Evolutionary conservation across 2,329 filamentous ascomycete species (phyloP).

Genomic region (Pseudocercospora fijiensis): DNA sequence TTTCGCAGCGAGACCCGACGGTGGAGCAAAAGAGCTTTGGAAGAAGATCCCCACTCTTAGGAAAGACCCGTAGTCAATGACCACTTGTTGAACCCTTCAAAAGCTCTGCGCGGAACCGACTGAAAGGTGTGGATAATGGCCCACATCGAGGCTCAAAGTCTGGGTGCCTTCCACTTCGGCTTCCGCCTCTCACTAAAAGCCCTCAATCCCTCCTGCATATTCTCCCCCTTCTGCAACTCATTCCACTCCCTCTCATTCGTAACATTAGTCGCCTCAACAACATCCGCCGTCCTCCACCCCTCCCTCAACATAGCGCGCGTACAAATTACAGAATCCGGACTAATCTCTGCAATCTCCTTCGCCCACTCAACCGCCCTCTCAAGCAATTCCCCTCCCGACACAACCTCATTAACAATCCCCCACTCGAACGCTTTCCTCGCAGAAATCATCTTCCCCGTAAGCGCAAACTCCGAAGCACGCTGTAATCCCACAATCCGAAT

Average conservation of each 20-base stretch:
- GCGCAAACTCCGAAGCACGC: conserved; percentile 50
- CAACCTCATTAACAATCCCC: conserved; percentile 38
- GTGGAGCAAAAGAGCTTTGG: no score
- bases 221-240: conserved; percentile 44
- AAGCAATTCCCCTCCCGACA: conserved; percentile 25
- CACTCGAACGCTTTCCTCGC: conserved; percentile 46
- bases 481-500: conserved; percentile 51
- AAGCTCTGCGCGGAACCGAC: no score
- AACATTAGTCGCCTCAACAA: conserved; percentile 39
- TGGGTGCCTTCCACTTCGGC: conserved; percentile 49
- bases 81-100: no score
- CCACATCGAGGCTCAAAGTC: conserved; percentile 38
- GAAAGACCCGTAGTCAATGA: no score
- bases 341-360: conserved; percentile 34
- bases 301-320: conserved; percentile 39
- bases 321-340: conserved; percentile 39
- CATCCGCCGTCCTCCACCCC: conserved; percentile 40
- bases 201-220: conserved; percentile 48
- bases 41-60: no score
- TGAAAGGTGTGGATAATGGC: no score
- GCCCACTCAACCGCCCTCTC: conserved; percentile 36
- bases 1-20: no score
- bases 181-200: conserved; percentile 52
- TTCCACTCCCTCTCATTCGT: conserved; percentile 43
- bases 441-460: conserved; percentile 38